Conservation (phyloP, 306 rosid species). For the Dryas drummondii region DNA sequence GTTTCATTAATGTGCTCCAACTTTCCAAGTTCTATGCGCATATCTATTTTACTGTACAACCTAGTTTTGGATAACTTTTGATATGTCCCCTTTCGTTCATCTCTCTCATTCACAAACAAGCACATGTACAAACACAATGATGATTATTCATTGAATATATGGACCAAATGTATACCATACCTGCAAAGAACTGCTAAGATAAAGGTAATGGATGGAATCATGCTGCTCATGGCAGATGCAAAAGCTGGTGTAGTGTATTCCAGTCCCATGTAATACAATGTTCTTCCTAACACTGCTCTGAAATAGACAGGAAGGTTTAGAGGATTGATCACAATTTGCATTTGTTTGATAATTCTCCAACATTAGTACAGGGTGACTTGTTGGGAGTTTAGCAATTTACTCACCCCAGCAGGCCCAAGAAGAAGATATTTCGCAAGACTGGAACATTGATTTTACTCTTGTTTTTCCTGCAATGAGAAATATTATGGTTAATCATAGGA, state of each 20-base stretch:
- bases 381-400: neutral
- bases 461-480: slow-evolving; percentile 15
- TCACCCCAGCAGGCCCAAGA: slow-evolving; percentile 24
- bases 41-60: too few relatives aligned
- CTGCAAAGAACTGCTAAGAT: slow-evolving; percentile 24
- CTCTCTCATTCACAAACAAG: too few relatives aligned
- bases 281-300: slow-evolving; percentile 25
- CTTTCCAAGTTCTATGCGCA: too few relatives aligned
- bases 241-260: slow-evolving; percentile 21
- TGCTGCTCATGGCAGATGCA: slow-evolving; percentile 20
- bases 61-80: too few relatives aligned
- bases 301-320: neutral
- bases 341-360: neutral
- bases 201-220: slow-evolving; percentile 25
- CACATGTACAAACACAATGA: too few relatives aligned
- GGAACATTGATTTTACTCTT: slow-evolving; percentile 18
- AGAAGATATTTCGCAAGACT: slow-evolving; percentile 22
- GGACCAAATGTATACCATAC: neutral
- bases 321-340: neutral
- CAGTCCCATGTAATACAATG: slow-evolving; percentile 19
- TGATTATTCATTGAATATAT: neutral
- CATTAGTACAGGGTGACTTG: neutral
- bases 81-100: too few relatives aligned
- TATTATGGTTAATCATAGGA: neutral
- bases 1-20: too few relatives aligned